A percentile compares a stretch with the other conserved stretches of the same genome.
Conservation (phyloP, 441 rosid species). For the Syzygium syzygioides region DNA sequence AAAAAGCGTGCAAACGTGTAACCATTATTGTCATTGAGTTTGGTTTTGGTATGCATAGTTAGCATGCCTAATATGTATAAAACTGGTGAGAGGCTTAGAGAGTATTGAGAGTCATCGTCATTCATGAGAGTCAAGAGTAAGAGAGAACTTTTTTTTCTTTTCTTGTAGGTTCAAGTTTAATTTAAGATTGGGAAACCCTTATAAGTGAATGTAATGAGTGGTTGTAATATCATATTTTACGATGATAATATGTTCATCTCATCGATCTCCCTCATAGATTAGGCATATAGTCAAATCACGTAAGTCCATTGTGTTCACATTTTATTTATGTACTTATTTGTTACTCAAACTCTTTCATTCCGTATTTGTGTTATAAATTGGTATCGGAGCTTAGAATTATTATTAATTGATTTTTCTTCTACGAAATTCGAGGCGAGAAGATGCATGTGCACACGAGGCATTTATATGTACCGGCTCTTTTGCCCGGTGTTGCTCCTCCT, state of each 20-base stretch:
- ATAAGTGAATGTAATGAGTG: background rate
- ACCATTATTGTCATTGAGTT: background rate
- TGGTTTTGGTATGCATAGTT: background rate
- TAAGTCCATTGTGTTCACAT: background rate
- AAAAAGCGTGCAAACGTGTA: background rate
- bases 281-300: background rate
- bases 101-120: background rate
- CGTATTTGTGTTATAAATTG: background rate
- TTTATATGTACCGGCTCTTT: background rate
- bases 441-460: background rate
- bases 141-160: background rate
- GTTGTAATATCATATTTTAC: background rate
- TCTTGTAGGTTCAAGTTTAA: background rate
- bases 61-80: background rate
- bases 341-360: background rate
- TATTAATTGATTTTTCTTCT: background rate
- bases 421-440: background rate
- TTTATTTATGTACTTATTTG: background rate
- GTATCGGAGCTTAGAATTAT: background rate
- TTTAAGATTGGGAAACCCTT: background rate
- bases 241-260: background rate
- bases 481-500: background rate
- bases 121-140: background rate
- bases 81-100: background rate
- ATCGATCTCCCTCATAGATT: background rate